Base-by-base conservation (phyloP, 768 basidiomycete species). In the Calocybe gangraenosa region DNA sequence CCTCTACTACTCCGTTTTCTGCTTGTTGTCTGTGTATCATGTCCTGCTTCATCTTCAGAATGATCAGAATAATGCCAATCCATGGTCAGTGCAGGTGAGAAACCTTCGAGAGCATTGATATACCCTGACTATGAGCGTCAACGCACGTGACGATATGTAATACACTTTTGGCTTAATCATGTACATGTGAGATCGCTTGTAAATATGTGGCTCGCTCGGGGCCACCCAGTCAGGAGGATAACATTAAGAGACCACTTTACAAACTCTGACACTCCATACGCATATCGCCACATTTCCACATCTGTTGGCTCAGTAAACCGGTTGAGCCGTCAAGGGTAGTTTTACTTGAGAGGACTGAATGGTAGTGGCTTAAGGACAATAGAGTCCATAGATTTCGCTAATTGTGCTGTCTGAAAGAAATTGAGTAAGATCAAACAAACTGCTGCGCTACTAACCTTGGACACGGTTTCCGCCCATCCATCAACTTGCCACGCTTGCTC, bases 401-500 rank as follows among this genome's bases (percentile, higher is more conserved):
- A 73, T 61, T 93, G 88, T 25, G 92, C 78, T 3, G 96, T 99
- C 92, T 97, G 64, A 21, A 50, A 37, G 7, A 18, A 17, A 25
- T 40, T 47, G 44, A 58, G 37, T 51, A 30, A 47, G 37, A 31
- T 25, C 35, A 40, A 35, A 17, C 23, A 40, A 34, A 7, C 17
- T 17, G 22, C 21, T 30, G 18, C 36, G 21, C 19, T 23, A 54
- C 72, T 51, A 53, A 83, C 93, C 83, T 94, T 92, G 50, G 84
- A 82, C 25, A 95, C 92, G 0, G 92, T 95, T 64, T 90, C 89
- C 35, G 88, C 87, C 95, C 95, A 99, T 3, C 92, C 92, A 50
- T 94, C 91, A 54, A 92, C 75, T 57, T 89, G 79, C 95, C 95
- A 99, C 18, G 93, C 92, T 62, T 84, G 79, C 64, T 95, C 89